Percentiles rank a stretch among this genome's conserved stretches.
phyloP scores from a whole-genome alignment of 345 rosid species.

The Eucalyptus coolabah region DNA sequence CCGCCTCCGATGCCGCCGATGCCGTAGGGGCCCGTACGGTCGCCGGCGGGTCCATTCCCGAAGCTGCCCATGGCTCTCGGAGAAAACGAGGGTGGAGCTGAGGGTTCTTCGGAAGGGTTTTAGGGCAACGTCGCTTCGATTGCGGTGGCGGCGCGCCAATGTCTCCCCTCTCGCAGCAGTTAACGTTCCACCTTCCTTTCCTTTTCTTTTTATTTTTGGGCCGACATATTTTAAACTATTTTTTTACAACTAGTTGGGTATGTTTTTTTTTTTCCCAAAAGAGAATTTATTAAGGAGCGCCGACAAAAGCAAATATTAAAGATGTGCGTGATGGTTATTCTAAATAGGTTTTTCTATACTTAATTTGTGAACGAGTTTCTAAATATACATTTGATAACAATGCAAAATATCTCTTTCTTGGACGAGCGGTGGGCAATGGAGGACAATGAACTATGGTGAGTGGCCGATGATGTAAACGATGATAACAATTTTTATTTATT shows the following conservation, averaged over 20 bases:
- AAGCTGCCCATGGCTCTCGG: slow-evolving; percentile 34
- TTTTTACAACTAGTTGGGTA: background rate
- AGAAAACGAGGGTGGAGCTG: background rate
- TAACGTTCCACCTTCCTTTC: background rate
- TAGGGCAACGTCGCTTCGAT: slow-evolving; percentile 27
- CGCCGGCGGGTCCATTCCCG: slow-evolving; percentile 18
- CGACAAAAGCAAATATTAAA: too few species aligned
- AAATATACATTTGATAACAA: rapidly evolving
- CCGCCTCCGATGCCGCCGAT: slow-evolving; percentile 1
- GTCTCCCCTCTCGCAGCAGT: background rate
- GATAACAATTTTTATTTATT: rapidly evolving
- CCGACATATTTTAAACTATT: background rate
- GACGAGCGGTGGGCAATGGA: rapidly evolving
- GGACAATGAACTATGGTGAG: too few species aligned
- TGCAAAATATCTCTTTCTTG: rapidly evolving
- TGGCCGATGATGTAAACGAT: rapidly evolving
- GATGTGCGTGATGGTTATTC: too few species aligned
- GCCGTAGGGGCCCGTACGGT: slow-evolving; percentile 6
- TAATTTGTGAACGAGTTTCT: too few species aligned
- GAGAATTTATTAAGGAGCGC: background rate
- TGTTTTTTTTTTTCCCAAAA: background rate
- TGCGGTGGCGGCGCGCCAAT: background rate
- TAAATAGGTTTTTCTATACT: too few species aligned
- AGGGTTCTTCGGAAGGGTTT: background rate
- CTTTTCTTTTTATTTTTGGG: background rate